Evolutionary conservation across 306 rosid genomes (phyloP).

Genomic region (Hylodesmum podocarpum): DNA sequence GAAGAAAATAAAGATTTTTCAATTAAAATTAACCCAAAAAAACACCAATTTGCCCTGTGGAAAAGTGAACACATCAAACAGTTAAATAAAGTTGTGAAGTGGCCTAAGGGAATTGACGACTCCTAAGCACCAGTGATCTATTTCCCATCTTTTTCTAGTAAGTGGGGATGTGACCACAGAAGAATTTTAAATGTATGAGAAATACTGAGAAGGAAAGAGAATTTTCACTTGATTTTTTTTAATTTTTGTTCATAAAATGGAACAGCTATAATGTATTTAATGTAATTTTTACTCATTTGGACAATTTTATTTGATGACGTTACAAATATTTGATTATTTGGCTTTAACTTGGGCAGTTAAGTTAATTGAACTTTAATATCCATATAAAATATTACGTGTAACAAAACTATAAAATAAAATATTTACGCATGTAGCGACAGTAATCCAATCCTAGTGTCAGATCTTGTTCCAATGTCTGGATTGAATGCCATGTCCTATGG

Average conservation of each 20-base stretch:
- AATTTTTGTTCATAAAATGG: neutral
- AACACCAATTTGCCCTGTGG: neutral
- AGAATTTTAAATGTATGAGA: neutral
- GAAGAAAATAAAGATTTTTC: neutral
- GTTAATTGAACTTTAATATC: constrained; percentile 7
- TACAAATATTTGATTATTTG: neutral
- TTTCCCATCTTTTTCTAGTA: neutral
- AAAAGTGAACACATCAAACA: neutral
- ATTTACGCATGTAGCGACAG: neutral
- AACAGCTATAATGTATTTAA: neutral
- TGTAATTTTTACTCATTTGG: neutral
- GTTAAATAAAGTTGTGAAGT: constrained; percentile 17
- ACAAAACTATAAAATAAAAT: neutral
- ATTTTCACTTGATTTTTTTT: neutral
- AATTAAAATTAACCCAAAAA: neutral
- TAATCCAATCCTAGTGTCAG: neutral
- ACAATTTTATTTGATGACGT: constrained; percentile 7
- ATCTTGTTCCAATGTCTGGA: neutral
- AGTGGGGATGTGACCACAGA: constrained; percentile 12
- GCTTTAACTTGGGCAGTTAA: constrained; percentile 10
- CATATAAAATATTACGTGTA: neutral
- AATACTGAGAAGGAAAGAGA: neutral
- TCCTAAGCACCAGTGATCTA: neutral
- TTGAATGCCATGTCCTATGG: constrained; percentile 6
- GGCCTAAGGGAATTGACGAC: constrained; percentile 4